A percentile compares a stretch with the other conserved stretches of the same genome.
phyloP scores from a whole-genome alignment of 2,329 filamentous ascomycete species.

The Hymenotorrendiella dingleyae region DNA sequence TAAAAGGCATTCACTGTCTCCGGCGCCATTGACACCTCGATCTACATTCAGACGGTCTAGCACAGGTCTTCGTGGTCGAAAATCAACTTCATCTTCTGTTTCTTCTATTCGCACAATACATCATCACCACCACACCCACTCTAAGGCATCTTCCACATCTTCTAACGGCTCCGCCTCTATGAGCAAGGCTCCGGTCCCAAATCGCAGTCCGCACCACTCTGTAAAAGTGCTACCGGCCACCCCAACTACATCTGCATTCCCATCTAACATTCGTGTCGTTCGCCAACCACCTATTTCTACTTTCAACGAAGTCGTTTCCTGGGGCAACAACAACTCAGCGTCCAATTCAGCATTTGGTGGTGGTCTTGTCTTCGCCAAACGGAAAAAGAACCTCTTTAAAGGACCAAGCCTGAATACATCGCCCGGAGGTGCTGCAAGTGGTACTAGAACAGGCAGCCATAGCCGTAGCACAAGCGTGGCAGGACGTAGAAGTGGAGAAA shows the following conservation, averaged over 20 bases:
- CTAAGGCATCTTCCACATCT: conserved; percentile 89
- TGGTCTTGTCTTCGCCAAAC: conserved; percentile 71
- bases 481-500: conserved; percentile 66
- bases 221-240: conserved; percentile 95
- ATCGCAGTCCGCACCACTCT: conserved; percentile 75
- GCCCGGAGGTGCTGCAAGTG: conserved; percentile 23
- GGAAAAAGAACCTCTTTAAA: conserved; percentile 78
- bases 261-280: conserved; percentile 79
- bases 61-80: conserved; percentile 77
- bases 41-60: conserved; percentile 81
- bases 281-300: conserved; percentile 49
- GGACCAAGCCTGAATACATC: conserved; percentile 59
- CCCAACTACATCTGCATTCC: conserved; percentile 68
- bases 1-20: conserved; percentile 76
- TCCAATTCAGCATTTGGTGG: conserved; percentile 52
- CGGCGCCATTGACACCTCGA: conserved; percentile 80
- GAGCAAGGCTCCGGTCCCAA: conserved; percentile 60
- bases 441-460: conserved; percentile 32
- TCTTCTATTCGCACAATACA: conserved; percentile 90
- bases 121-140: conserved; percentile 79
- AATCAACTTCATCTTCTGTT: conserved; percentile 92
- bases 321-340: conserved; percentile 43
- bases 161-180: conserved; percentile 70
- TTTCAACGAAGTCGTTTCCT: conserved; percentile 55
- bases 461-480: conserved; percentile 56